Conservation (phyloP, 306 rosid species). For the Spatholobus suberectus region DNA sequence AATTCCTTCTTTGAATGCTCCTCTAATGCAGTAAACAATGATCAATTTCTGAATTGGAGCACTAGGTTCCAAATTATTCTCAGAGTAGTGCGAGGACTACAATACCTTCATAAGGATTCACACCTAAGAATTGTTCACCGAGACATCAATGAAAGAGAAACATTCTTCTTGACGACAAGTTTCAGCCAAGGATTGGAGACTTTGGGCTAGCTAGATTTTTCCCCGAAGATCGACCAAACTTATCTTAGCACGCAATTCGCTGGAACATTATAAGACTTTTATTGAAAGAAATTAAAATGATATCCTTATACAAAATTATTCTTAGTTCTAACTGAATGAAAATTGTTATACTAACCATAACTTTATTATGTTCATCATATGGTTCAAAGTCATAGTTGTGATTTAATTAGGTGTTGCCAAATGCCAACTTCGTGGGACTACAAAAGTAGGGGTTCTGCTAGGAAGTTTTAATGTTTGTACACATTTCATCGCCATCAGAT, state of each 20-base stretch:
- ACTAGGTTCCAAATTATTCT: conserved; percentile 69
- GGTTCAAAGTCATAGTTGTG: too few relatives aligned
- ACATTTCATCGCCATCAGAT: too few relatives aligned
- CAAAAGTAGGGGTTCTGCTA: too few relatives aligned
- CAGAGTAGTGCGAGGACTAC: too few relatives aligned
- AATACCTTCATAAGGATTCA: conserved; percentile 86
- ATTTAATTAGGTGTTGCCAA: too few relatives aligned
- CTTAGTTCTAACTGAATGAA: too few relatives aligned
- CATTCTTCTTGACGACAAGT: conserved; percentile 84
- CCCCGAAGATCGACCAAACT: conserved; percentile 88
- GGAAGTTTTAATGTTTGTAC: too few relatives aligned
- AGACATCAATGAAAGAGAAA: conserved; percentile 90
- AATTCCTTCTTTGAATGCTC: background rate
- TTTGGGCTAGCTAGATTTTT: conserved; percentile 88
- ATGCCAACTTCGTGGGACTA: too few relatives aligned
- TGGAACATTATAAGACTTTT: conserved; percentile 75
- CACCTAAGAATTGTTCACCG: conserved; percentile 75
- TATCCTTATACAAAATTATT: background rate
- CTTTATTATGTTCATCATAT: too few relatives aligned
- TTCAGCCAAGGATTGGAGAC: conserved; percentile 81
- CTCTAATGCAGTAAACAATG: conserved; percentile 53
- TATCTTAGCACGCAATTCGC: conserved; percentile 83
- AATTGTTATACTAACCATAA: too few relatives aligned
- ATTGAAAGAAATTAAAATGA: background rate
- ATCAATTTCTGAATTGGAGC: conserved; percentile 66